These are phyloP conservation scores for Wickerhamomyces bisporus DNA, from an alignment of 805 yeast species.

Conservation along the genomic window DNA sequence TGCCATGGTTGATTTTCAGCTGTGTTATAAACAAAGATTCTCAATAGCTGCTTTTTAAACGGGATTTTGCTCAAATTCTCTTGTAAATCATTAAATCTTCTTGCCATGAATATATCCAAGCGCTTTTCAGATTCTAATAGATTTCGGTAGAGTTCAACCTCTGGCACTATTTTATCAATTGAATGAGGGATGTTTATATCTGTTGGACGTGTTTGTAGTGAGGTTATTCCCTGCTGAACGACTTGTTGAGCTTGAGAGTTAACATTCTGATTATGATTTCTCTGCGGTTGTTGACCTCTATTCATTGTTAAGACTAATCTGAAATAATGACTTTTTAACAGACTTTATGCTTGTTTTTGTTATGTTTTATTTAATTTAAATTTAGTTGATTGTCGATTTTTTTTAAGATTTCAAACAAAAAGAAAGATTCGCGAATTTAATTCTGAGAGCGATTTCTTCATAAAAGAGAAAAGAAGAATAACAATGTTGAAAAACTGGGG, in stretches of 20 bases:
- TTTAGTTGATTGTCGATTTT: too few relatives aligned
- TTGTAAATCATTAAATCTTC: slow-evolving; percentile 82
- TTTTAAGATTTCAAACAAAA: too few relatives aligned
- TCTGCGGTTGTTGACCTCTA: not conserved
- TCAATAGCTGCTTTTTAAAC: slow-evolving; percentile 52
- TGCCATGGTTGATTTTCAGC: slow-evolving; percentile 92
- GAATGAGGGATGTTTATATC: slow-evolving; percentile 46
- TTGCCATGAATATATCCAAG: slow-evolving; percentile 73
- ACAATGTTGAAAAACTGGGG: too few relatives aligned
- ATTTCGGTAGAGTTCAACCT: slow-evolving; percentile 65
- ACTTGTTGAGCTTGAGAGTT: slow-evolving; percentile 19
- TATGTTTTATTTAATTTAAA: too few relatives aligned
- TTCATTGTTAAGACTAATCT: not conserved
- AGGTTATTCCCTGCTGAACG: slow-evolving; percentile 13
- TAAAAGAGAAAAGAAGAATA: too few relatives aligned
- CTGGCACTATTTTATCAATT: slow-evolving; percentile 49
- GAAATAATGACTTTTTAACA: too few relatives aligned
- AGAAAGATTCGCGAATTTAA: too few relatives aligned
- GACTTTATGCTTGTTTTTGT: not conserved
- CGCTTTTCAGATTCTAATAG: slow-evolving; percentile 77
- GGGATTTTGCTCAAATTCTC: slow-evolving; percentile 47
- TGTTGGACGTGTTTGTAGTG: slow-evolving; percentile 38
- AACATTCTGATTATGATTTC: not conserved
- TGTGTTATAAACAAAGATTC: slow-evolving; percentile 79
- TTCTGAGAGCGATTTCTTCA: too few relatives aligned